phyloP scores from a whole-genome alignment of 2,329 filamentous ascomycete species.

The Phoma sp. region DNA sequence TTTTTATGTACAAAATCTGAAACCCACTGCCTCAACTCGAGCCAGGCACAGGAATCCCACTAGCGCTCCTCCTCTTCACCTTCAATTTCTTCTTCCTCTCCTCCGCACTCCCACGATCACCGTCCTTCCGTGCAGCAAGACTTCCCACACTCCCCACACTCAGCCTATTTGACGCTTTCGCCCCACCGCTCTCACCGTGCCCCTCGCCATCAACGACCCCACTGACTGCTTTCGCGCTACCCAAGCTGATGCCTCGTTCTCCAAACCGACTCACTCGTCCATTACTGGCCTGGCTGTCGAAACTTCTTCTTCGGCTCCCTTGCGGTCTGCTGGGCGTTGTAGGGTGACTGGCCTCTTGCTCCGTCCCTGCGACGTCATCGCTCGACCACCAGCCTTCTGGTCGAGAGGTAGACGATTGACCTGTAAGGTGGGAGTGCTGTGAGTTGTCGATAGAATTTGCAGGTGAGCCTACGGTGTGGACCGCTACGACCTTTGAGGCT shows the following conservation, averaged over 20 bases:
- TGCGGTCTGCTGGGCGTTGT: constrained; percentile 20
- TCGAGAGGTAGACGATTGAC: constrained; percentile 37
- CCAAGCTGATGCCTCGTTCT: constrained; percentile 43
- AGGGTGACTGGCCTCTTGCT: constrained; percentile 25
- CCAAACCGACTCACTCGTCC: constrained; percentile 36
- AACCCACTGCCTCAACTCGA: not conserved
- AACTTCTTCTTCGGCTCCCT: constrained; percentile 21
- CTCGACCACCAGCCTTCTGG: constrained; percentile 51
- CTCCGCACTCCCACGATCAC: constrained; percentile 13
- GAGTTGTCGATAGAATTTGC: constrained; percentile 25
- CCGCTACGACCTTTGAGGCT: constrained; percentile 14
- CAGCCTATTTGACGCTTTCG: not conserved
- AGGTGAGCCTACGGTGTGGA: constrained; percentile 26
- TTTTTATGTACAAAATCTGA: not conserved
- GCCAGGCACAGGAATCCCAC: constrained; percentile 4
- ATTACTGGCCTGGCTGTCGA: constrained; percentile 38
- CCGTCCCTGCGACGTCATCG: constrained; percentile 46
- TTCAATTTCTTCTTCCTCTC: constrained; percentile 12
- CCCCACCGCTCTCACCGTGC: constrained; percentile 27
- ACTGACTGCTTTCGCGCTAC: constrained; percentile 41
- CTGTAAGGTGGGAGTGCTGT: constrained; percentile 35
- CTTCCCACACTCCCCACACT: constrained; percentile 4
- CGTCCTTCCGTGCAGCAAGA: constrained; percentile 16
- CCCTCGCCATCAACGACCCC: constrained; percentile 36
- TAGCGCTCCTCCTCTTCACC: constrained; percentile 12